Evolutionary conservation across 2,329 filamentous ascomycete genomes (phyloP).

Genomic region (Volutella citrinella): DNA sequence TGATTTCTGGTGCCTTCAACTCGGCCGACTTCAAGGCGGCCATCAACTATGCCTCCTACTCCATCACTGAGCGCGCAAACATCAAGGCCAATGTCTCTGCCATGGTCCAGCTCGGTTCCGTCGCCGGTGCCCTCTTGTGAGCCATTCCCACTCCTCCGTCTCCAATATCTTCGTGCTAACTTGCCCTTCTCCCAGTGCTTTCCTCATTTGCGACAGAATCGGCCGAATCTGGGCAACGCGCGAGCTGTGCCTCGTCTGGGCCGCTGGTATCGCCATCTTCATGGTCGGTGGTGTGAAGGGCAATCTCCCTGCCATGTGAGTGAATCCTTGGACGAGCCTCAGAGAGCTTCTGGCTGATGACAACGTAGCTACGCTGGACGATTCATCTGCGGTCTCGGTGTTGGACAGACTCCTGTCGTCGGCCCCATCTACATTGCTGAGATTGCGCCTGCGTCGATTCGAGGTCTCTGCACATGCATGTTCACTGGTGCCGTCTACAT

Average conservation of each 20-base stretch:
- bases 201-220: slow-evolving; percentile 56
- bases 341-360: too few relatives aligned
- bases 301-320: slow-evolving; percentile 52
- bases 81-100: slow-evolving; percentile 74
- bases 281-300: slow-evolving; percentile 51
- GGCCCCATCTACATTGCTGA: slow-evolving; percentile 71
- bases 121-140: slow-evolving; percentile 63
- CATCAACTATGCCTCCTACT: slow-evolving; percentile 56
- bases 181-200: slow-evolving; percentile 42
- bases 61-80: slow-evolving; percentile 54
- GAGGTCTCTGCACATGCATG: slow-evolving; percentile 67
- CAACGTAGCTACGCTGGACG: slow-evolving; percentile 64
- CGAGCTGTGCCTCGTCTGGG: slow-evolving; percentile 55
- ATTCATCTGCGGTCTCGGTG: slow-evolving; percentile 64
- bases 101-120: slow-evolving; percentile 79
- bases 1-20: slow-evolving; percentile 70
- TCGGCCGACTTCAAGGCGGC: slow-evolving; percentile 60
- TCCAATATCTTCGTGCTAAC: background rate
- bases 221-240: slow-evolving; percentile 63
- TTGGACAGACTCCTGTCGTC: slow-evolving; percentile 65
- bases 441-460: slow-evolving; percentile 64
- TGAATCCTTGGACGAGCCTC: too few relatives aligned
- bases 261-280: slow-evolving; percentile 56
- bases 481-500: slow-evolving; percentile 62
- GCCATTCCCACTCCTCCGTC: too few relatives aligned